Percentiles rank a stretch among this genome's conserved stretches.
Evolutionary conservation across 306 rosid species (phyloP).

Genomic region (Ochetophila trinervis): DNA sequence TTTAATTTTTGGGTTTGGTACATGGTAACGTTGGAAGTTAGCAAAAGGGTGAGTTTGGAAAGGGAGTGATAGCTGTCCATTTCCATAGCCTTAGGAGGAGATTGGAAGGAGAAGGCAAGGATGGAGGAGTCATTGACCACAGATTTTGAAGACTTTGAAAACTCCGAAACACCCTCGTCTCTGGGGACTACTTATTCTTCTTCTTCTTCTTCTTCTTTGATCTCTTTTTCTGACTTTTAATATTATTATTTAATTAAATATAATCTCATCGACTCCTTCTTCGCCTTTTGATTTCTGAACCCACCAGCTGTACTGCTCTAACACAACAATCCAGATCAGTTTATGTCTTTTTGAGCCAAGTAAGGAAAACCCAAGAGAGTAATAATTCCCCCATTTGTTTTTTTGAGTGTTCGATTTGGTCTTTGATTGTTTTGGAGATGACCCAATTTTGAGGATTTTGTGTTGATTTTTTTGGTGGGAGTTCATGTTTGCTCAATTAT

Average conservation of each 20-base stretch:
- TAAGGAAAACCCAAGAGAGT: conserved; percentile 12
- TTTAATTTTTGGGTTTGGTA: neutral
- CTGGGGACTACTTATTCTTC: conserved; percentile 24
- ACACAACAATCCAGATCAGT: conserved; percentile 44
- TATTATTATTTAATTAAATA: conserved; percentile 15
- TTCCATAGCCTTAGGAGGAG: conserved; percentile 41
- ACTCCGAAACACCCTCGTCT: conserved; percentile 61
- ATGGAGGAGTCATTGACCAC: conserved; percentile 64
- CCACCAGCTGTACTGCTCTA: conserved; percentile 5
- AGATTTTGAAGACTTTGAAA: conserved; percentile 55
- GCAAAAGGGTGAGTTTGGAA: conserved; percentile 10
- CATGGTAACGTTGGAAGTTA: conserved; percentile 14
- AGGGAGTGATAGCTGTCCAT: conserved; percentile 31
- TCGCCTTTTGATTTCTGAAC: conserved; percentile 37
- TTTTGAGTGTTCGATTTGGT: conserved; percentile 7
- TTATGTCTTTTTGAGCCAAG: conserved; percentile 21
- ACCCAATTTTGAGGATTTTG: conserved; percentile 25
- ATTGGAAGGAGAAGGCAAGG: conserved; percentile 36
- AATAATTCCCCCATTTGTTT: neutral
- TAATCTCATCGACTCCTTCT: conserved; percentile 33
- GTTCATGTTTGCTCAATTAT: conserved; percentile 3
- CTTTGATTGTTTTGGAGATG: conserved; percentile 28
- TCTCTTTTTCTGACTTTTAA: conserved; percentile 32
- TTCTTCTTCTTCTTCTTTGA: conserved; percentile 30
- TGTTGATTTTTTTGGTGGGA: conserved; percentile 21